Evolutionary conservation across 225 moss, liverwort and hornwort genomes (phyloP).

Genomic region (Straminergon stramineum): DNA sequence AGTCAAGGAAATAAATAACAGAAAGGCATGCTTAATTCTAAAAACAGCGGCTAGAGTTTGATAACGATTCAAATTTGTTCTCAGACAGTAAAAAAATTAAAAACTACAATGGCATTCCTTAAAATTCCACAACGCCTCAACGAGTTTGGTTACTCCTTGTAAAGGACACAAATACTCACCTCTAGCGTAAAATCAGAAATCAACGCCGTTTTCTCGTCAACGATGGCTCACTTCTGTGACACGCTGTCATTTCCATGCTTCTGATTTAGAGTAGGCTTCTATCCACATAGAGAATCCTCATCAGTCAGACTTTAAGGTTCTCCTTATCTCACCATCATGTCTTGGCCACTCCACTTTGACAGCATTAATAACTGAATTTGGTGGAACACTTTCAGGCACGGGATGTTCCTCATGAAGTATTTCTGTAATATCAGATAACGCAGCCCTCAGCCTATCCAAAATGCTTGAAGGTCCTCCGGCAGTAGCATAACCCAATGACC

Average conservation of each 20-base stretch:
- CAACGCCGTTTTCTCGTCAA: background rate
- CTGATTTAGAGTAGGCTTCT: background rate
- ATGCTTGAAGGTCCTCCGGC: conserved; percentile 6
- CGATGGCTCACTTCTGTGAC: background rate
- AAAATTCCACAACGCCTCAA: background rate
- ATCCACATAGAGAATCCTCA: background rate
- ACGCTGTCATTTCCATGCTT: background rate
- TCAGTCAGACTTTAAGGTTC: conserved; percentile 23
- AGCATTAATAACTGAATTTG: conserved; percentile 12
- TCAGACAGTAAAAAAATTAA: background rate
- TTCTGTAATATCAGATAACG: conserved; percentile 46
- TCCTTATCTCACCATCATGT: conserved; percentile 44
- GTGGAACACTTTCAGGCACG: background rate
- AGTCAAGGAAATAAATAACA: background rate
- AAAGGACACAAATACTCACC: background rate
- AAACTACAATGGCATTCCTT: background rate
- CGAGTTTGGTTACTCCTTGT: background rate
- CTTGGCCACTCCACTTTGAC: conserved; percentile 41
- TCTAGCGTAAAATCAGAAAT: background rate
- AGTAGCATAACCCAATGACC: conserved; percentile 12
- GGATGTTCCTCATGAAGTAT: conserved; percentile 14
- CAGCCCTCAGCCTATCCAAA: conserved; percentile 24
- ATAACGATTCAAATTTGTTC: background rate
- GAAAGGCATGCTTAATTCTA: background rate
- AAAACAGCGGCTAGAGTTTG: background rate